Evolutionary conservation across 345 rosid genomes (phyloP).

Genomic region (Pelargonium nanum): DNA sequence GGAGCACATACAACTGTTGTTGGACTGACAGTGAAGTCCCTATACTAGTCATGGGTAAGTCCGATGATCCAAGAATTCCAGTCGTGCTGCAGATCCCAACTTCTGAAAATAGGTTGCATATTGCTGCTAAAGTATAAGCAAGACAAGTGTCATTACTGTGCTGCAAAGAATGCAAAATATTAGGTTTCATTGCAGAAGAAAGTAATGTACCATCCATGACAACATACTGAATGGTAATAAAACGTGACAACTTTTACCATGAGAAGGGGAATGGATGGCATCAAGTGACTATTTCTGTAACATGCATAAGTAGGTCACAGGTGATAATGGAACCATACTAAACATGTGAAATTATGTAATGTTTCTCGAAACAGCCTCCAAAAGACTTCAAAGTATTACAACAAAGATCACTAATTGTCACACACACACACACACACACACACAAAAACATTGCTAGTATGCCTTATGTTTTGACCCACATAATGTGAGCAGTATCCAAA

Average conservation of each 20-base stretch:
- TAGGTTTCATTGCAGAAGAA: slow-evolving; percentile 1
- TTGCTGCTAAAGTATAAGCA: slow-evolving; percentile 84
- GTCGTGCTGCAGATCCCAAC: slow-evolving; percentile 59
- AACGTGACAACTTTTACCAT: neutral
- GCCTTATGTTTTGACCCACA: too few species aligned
- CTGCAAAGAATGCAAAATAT: slow-evolving; percentile 43
- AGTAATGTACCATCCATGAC: neutral
- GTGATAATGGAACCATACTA: neutral
- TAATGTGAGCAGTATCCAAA: too few species aligned
- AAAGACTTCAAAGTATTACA: too few species aligned
- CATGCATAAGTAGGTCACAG: neutral
- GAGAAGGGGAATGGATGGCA: too few species aligned
- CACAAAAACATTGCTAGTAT: too few species aligned
- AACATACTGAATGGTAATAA: neutral
- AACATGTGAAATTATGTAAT: neutral
- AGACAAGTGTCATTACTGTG: slow-evolving; percentile 83
- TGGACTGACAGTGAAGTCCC: slow-evolving; percentile 66
- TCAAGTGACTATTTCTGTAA: neutral
- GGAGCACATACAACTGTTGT: slow-evolving; percentile 77
- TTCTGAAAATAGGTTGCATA: slow-evolving; percentile 84
- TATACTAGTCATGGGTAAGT: slow-evolving; percentile 49
- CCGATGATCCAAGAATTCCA: slow-evolving; percentile 70
- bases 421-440: too few species aligned
- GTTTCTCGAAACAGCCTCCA: too few species aligned
- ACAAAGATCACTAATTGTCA: too few species aligned